Base-by-base conservation (phyloP, 208 protist species). In the Leishmania aethiopica region DNA sequence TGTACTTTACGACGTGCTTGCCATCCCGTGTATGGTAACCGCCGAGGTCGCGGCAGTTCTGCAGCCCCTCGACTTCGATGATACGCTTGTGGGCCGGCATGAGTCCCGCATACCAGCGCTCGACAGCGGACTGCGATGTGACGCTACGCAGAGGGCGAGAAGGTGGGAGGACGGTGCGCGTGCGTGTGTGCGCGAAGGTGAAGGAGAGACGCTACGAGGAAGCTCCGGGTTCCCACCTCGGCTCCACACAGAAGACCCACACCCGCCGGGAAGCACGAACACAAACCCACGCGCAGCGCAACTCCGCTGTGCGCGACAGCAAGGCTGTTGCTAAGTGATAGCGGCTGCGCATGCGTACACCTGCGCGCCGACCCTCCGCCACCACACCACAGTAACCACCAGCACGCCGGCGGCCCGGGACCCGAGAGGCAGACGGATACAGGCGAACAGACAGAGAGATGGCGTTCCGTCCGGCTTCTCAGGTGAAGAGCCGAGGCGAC, bases 21-120 rank as follows among this genome's bases (percentile, higher is more conserved):
- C 87, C 84, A n/a, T 86, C 84, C 3, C 19, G 45, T 3, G 86
- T 90, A 47, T 47, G 62, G 73, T 90, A 92, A 15, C 89, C 89
- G 60, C 89, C 87, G 40, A 90, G 69, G 60, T 92, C 89, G n/a
- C 89, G 86, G 66, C 83, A 90, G 81, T 90, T 90, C 40, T 75
- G 57, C 73, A 86, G 71, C 25, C 79, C 79, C 8, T 40, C 51
- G 1, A 84, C 79, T 5, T 55, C 32, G 15, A 85, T 75, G 15
- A 84, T 55, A 37, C 79, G 84, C 17, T 83, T 70, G 60, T 78
- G 80, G 0, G 47, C 25, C 70, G 75, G 64, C 53, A 81, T 71
- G 42, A 37, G 55, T 66, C 35, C 35, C 28, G 11, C 3, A 0
- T 45, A 37, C 0, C 5, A 45, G n/a, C 49, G 15, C 8, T 22